Base-by-base conservation (phyloP, 2,329 filamentous ascomycete species). In the Fusarium sp. region DNA sequence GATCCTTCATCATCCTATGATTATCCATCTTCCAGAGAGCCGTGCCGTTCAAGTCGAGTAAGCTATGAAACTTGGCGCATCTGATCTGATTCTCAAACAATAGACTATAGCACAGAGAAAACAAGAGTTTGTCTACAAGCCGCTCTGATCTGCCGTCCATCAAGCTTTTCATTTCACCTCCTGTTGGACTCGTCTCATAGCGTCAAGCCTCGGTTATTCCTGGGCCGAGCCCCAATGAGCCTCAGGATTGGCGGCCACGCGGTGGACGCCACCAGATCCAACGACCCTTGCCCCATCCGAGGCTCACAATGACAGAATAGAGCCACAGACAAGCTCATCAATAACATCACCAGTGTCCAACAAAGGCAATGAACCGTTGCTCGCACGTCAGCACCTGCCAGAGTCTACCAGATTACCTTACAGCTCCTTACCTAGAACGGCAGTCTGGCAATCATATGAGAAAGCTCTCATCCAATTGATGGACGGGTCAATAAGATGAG, bases 351-450 rank as follows among this genome's bases (percentile, higher is more conserved):
- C 19, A 49, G 37, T 51, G 48, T 57, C 48, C 51, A 44, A 42
- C 39, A 52, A 48, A 43, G 66, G 65, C 37, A 65, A 57, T 46
- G 58, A 51, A 48, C 28, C 30, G 42, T 55, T 59, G 21, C 26
- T 55, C 28, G 44, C 37, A 34, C 55, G 53, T 50, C 67, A 57
- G 62, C 41, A 34, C 31, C 49, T 57, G 45, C 34, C 45, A 48
- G 25, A 48, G 28, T 21, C 43, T 56, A 51, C n/a, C 26, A 55
- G 26, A 25, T 34, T 45, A 19, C 19, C 37, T 43, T 49, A 68
- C 68, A 70, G 49, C 59, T 71, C 68, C 39, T 71, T 71, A 16
- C 68, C 67, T 26, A 51, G 64, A 62, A 48, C 8, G 52, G 67
- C 34, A 41, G 18, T 28, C 23, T 50, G 50, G 30, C 55, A 49